Evolutionary conservation across 73 alveolate species (phyloP), one percentile per base, ranked within the genome.

Genomic region (Paramecium sexaurelia): DNA sequence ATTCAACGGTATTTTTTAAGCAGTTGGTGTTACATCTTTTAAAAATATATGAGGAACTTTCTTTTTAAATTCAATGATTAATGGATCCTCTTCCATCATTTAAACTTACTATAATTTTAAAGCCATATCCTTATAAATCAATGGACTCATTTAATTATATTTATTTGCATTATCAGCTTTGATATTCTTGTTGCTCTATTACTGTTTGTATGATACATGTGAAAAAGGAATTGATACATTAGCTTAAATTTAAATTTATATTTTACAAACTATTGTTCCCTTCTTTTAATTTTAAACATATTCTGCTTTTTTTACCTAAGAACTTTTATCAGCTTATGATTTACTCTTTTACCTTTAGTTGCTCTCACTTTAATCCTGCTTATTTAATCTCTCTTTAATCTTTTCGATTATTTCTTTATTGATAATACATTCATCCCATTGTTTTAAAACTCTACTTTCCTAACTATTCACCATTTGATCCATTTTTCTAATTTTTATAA

Each of bases 381-480:
- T 20, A 35, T 13, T 71, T 71, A 71, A 35, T 35, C 86, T 35
- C 17, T 71, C 56, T 61, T 71, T 61, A 5, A 61, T 61, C 17
- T 61, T 61, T 29, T 26, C 26, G 15, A 71, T 32, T 29, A 71
- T 71, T 33, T 71, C 86, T 17, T 71, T 71, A 71, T 71, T 71
- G 56, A 19, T 35, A 36, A 71, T 29, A 5, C 86, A 71, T 71
- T 71, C 86, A 71, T 71, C 86, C 86, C 86, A 71, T 71, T 71
- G 24, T 40, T 71, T 71, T 27, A 71, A 20, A 11, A 71, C 36
- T 36, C 56, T 9, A 15, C 66, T 61, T 71, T 35, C 55, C 17
- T 71, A 37, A 15, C 56, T 22, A 33, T 71, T 71, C 32, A 71
- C 29, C 56, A 35, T 71, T 0, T 71, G 1, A 71, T 71, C 86